Evolutionary conservation across 2,329 filamentous ascomycete species (phyloP).

Genomic region (Colletotrichum falcatum): DNA sequence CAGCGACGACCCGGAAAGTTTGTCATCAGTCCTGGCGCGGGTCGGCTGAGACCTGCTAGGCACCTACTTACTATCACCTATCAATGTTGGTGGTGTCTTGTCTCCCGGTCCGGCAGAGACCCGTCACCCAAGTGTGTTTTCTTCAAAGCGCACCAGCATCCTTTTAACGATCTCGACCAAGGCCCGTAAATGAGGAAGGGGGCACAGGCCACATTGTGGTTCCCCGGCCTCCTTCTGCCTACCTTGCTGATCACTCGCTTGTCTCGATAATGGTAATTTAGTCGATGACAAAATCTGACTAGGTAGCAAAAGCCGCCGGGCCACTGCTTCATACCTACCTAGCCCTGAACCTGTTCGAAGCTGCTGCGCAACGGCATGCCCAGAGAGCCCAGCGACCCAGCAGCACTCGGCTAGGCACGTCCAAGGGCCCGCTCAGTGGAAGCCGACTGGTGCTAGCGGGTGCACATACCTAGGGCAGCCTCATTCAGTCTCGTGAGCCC

Average conservation of each 20-base stretch:
- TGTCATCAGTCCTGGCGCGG: not conserved
- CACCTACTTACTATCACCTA: no score
- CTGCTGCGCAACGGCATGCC: conserved; percentile 9
- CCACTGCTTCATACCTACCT: not conserved
- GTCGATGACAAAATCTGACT: not conserved
- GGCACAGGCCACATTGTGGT: conserved; percentile 1
- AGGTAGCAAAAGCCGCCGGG: not conserved
- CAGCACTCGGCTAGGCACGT: conserved; percentile 2
- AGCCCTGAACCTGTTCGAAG: not conserved
- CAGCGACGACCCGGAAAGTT: not conserved
- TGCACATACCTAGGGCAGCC: not conserved
- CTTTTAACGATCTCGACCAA: conserved; percentile 1
- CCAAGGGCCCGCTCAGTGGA: not conserved
- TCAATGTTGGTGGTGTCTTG: no score
- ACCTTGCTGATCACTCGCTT: conserved; percentile 1
- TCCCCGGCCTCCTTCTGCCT: not conserved
- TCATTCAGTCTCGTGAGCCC: not conserved
- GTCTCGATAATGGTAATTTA: not conserved
- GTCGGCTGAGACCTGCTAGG: not conserved
- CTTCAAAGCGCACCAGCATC: not conserved
- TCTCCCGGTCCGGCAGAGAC: not conserved
- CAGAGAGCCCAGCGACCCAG: conserved; percentile 5
- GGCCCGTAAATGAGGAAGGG: not conserved
- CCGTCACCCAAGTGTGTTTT: not conserved
- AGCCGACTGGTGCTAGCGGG: conserved; percentile 9